Evolutionary conservation across 2,329 filamentous ascomycete genomes (phyloP).

Genomic region (Allantophomopsis lycopodina): DNA sequence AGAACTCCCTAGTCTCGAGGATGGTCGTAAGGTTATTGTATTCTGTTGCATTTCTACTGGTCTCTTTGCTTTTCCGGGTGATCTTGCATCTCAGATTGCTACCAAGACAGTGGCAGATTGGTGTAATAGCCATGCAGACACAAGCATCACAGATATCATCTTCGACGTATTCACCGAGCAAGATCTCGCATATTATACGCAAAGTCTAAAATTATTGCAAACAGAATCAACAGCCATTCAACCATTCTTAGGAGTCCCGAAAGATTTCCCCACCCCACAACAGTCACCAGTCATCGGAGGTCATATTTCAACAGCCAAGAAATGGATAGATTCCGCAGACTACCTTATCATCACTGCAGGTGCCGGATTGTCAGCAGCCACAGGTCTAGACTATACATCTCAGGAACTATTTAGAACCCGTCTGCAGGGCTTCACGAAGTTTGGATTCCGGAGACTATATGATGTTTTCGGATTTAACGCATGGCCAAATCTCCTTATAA

Average conservation of each 20-base stretch:
- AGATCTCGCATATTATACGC: constrained; percentile 12
- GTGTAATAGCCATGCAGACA: constrained; percentile 12
- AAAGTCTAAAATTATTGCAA: constrained; percentile 4
- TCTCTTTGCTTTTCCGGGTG: constrained; percentile 19
- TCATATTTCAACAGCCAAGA: constrained; percentile 1
- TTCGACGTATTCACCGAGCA: constrained; percentile 19
- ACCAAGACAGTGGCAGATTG: constrained; percentile 15
- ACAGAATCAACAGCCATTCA: no score
- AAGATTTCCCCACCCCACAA: neutral
- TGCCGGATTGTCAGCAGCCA: constrained; percentile 20
- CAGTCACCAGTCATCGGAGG: neutral
- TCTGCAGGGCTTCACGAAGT: constrained; percentile 16
- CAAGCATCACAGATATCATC: constrained; percentile 16
- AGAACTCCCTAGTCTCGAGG: constrained; percentile 8
- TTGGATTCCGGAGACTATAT: constrained; percentile 17
- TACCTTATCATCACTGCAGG: constrained; percentile 18
- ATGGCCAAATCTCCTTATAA: constrained; percentile 15
- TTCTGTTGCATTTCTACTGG: constrained; percentile 22
- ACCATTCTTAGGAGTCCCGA: no score
- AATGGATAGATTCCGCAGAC: constrained; percentile 14
- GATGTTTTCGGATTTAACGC: constrained; percentile 18
- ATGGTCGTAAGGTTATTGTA: constrained; percentile 16
- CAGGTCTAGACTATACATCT: constrained; percentile 20
- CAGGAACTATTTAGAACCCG: constrained; percentile 14
- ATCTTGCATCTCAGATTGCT: constrained; percentile 15